Evolutionary conservation across 2,329 filamentous ascomycete genomes (phyloP), one percentile per base, ranked within the genome.

Genomic region (Alternaria sp.): DNA sequence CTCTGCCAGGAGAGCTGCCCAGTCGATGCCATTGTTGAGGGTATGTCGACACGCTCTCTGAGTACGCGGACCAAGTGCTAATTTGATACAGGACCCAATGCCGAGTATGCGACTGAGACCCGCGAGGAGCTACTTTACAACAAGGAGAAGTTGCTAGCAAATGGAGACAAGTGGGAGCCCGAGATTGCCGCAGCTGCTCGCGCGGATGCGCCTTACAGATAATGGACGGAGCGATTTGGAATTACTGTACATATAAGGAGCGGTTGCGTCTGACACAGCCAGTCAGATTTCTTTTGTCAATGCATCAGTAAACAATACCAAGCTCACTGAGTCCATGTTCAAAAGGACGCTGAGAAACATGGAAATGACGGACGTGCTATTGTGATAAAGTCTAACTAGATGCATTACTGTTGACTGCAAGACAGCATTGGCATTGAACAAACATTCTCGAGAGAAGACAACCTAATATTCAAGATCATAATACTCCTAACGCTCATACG

Each of bases 1-100:
- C 96, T 97, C 85, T 98, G 96, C 88, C 95, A 97, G 85, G 96
- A 99, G 86, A 97, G 93, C 70, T 99, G 96, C 85, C 96, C 96
- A 47, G 96, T 99, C 59, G 96, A 99, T 83, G 96, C 96, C 63
- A 99, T 93, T 81, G 90, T 93, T 62, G 90, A 92, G 80, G 87
- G 87, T 88, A 78, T 77, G 85, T 80, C 40, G 19, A 12, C 6
- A 4, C 15, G 9, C 8, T 7, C 45, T 21, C 11, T 9, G 36
- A 36, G 44, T 13, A 36, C 19, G 19, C 8, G 11, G 13, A 46
- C 11, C 6, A 11, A 10, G 28, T 45, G 50, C 68, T 78, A 67
- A 79, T 43, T 12, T 23, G 6, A 0, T 32, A 23, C 63, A 88
- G 86, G 87, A 30, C 89, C 90, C 57, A 92, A 92, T 73, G 89